phyloP scores from a whole-genome alignment of 1,284 basidiomycete species.

The Athelia sp. region DNA sequence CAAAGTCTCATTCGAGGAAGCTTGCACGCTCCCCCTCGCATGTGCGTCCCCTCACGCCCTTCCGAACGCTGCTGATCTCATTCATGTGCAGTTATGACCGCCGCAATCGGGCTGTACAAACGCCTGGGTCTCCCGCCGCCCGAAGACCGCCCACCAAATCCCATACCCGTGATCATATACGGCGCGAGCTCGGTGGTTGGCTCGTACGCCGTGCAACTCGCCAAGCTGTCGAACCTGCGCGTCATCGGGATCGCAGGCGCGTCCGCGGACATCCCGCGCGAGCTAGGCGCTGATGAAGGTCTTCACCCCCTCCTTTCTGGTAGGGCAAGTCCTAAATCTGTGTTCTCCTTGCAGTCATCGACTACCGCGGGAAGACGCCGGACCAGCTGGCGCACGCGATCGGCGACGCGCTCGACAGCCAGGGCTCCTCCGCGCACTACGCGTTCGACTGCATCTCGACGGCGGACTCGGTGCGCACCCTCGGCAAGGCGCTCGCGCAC shows the following conservation, averaged over 20 bases:
- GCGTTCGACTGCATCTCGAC: neutral
- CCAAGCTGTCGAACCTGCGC: constrained; percentile 16
- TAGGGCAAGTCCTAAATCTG: too few species aligned
- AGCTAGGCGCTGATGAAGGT: constrained; percentile 19
- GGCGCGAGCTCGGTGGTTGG: constrained; percentile 28
- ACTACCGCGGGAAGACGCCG: constrained; percentile 19
- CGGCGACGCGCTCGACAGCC: neutral
- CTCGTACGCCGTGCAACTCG: constrained; percentile 25
- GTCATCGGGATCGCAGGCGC: constrained; percentile 25
- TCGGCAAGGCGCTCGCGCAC: neutral
- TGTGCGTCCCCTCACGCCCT: too few species aligned
- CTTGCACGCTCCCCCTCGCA: constrained; percentile 25
- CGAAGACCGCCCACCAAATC: constrained; percentile 5
- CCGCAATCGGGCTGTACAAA: constrained; percentile 24
- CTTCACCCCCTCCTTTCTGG: too few species aligned
- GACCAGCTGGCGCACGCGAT: neutral
- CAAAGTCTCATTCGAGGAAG: constrained; percentile 21
- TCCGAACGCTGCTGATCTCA: too few species aligned
- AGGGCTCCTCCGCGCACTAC: neutral
- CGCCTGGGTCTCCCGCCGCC: constrained; percentile 13
- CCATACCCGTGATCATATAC: constrained; percentile 20
- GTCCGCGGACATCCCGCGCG: constrained; percentile 11
- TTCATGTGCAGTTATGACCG: constrained; percentile 19
- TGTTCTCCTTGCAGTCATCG: constrained; percentile 10
- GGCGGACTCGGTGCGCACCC: neutral